Percentiles rank a stretch among this genome's conserved stretches.
phyloP scores from a whole-genome alignment of 1,139 yeast species.

The Blastobotrys niveus region DNA sequence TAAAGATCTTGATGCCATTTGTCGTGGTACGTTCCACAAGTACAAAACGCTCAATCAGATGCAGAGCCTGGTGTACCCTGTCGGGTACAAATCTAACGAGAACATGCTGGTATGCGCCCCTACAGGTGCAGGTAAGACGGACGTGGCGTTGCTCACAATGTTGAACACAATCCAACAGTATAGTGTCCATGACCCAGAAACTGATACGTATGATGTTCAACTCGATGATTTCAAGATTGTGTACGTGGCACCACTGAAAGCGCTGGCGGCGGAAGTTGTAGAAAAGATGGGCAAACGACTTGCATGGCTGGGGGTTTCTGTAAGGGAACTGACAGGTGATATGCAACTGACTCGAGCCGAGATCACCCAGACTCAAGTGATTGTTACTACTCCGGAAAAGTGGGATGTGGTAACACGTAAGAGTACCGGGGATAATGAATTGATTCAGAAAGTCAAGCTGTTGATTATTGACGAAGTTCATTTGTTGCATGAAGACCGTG shows the following conservation, averaged over 20 bases:
- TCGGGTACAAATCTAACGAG: conserved; percentile 88
- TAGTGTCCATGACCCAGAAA: conserved; percentile 42
- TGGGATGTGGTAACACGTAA: conserved; percentile 99
- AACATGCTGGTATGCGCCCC: conserved; percentile 98
- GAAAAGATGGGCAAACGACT: conserved; percentile 78
- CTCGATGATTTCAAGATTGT: conserved; percentile 83
- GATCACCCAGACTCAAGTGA: conserved; percentile 76
- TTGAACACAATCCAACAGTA: conserved; percentile 74
- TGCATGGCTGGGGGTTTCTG: conserved; percentile 78
- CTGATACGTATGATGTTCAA: conserved; percentile 56
- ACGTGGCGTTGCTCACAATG: conserved; percentile 83
- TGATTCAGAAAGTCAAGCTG: conserved; percentile 77
- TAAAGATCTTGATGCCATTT: conserved; percentile 62
- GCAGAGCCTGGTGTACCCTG: conserved; percentile 88
- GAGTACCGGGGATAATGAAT: conserved; percentile 74
- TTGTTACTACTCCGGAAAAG: conserved; percentile 96
- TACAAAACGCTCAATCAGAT: conserved; percentile 76
- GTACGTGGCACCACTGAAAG: conserved; percentile 94
- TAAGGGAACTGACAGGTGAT: conserved; percentile 91
- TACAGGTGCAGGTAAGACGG: conserved; percentile 99
- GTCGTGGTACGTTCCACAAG: conserved; percentile 78
- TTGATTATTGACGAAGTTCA: conserved; percentile 95
- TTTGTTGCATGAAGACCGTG: conserved; percentile 93
- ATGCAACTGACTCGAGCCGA: conserved; percentile 88
- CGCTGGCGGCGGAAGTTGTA: conserved; percentile 95